Conservation (phyloP, 2,329 filamentous ascomycete species). For the Fusarium sambucinum region DNA sequence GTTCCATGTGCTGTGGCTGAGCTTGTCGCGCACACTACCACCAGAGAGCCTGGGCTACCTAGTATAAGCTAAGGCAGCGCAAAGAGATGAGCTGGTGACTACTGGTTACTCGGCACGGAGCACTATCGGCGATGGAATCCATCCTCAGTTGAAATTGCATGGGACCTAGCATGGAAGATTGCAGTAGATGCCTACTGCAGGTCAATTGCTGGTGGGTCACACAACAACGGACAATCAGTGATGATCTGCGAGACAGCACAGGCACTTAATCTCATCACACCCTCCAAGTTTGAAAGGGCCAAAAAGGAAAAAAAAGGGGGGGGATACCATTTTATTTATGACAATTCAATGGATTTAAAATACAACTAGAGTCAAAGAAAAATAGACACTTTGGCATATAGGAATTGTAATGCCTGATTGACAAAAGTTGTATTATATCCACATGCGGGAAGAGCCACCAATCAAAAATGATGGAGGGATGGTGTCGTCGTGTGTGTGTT, state of each 20-base stretch:
- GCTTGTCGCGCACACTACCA: constrained; percentile 27
- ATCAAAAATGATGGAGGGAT: constrained; percentile 8
- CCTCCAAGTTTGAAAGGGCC: not conserved
- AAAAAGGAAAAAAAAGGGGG: not conserved
- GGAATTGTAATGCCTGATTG: not conserved
- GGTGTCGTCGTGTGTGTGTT: constrained; percentile 9
- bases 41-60: constrained; percentile 6
- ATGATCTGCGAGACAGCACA: constrained; percentile 42
- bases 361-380: constrained; percentile 14
- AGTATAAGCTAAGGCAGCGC: constrained; percentile 23
- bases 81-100: constrained; percentile 25
- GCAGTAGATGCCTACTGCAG: constrained; percentile 36
- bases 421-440: constrained; percentile 14
- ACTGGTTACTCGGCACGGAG: constrained; percentile 26
- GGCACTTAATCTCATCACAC: constrained; percentile 2
- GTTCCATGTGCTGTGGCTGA: constrained; percentile 11
- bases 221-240: constrained; percentile 13
- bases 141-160: constrained; percentile 34
- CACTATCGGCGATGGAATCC: constrained; percentile 32
- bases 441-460: constrained; percentile 19
- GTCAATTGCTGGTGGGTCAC: constrained; percentile 36
- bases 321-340: not conserved
- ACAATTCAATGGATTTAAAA: constrained; percentile 12
- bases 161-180: constrained; percentile 35
- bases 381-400: constrained; percentile 16